phyloP scores from a whole-genome alignment of 2,329 filamentous ascomycete species.

The Ampelomyces quisqualis region DNA sequence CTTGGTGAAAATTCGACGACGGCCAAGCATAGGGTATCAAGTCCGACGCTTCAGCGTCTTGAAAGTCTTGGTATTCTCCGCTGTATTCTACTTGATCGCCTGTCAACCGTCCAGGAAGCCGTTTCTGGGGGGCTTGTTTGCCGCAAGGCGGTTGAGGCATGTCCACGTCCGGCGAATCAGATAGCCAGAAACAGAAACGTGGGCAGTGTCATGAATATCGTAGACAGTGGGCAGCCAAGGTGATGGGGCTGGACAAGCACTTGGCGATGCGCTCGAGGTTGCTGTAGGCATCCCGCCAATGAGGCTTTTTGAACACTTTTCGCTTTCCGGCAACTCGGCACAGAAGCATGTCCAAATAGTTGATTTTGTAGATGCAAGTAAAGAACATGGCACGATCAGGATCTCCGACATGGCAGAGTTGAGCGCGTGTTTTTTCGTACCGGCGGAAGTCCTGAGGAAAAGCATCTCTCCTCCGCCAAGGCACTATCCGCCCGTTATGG shows the following conservation, averaged over 20 bases:
- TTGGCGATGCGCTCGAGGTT: background rate
- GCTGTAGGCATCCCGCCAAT: background rate
- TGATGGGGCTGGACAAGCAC: background rate
- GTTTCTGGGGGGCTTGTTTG: background rate
- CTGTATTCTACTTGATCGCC: background rate
- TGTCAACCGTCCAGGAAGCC: background rate
- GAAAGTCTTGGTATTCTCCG: background rate
- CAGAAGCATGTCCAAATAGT: no score
- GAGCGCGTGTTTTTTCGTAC: no score
- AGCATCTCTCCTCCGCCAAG: no score
- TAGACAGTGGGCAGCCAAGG: slow-evolving; percentile 2
- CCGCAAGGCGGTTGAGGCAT: background rate
- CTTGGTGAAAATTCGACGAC: background rate
- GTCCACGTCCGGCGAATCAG: background rate
- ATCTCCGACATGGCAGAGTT: no score
- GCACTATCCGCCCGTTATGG: no score
- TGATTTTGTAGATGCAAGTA: no score
- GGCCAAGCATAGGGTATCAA: background rate
- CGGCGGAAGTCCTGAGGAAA: no score
- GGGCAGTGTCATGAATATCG: background rate
- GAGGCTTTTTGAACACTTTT: background rate
- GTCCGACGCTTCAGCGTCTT: background rate
- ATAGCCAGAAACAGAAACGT: background rate
- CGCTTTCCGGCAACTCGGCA: background rate
- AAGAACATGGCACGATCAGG: no score